Evolutionary conservation across 768 basidiomycete species (phyloP).

Genomic region (Termitomyces bulborhizus): DNA sequence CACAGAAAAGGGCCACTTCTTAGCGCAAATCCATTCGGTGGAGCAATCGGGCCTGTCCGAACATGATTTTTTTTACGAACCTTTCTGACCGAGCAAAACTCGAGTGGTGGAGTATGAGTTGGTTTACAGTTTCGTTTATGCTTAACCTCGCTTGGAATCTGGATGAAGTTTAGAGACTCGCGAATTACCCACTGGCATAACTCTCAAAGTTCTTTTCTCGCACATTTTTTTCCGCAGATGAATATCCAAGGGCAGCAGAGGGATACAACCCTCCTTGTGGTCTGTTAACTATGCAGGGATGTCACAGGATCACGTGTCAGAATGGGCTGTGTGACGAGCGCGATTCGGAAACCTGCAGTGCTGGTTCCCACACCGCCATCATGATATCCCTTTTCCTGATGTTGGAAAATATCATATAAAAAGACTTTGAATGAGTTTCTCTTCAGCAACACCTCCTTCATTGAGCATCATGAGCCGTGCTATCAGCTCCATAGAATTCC

Average conservation of each 20-base stretch:
- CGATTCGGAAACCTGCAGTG: neutral
- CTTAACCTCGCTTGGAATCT: too few relatives aligned
- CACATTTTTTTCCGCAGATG: neutral
- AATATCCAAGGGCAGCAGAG: neutral
- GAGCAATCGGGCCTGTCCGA: too few relatives aligned
- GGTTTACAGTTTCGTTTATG: too few relatives aligned
- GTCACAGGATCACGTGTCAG: constrained; percentile 6
- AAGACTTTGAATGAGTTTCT: neutral
- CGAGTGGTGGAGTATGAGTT: too few relatives aligned
- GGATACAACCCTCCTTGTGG: too few relatives aligned
- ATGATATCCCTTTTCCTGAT: constrained; percentile 1
- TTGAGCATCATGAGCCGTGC: neutral
- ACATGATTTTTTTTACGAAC: too few relatives aligned
- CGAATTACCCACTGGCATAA: too few relatives aligned
- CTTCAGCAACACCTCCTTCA: neutral
- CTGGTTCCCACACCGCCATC: neutral
- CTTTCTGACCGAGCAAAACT: too few relatives aligned
- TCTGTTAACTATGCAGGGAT: too few relatives aligned
- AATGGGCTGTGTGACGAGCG: neutral
- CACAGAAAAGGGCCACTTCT: too few relatives aligned
- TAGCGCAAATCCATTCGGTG: too few relatives aligned
- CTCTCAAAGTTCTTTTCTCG: neutral
- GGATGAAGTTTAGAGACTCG: too few relatives aligned
- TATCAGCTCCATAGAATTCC: neutral
- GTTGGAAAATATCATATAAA: constrained; percentile 5